Evolutionary conservation across 495 filamentous ascomycete genomes (phyloP), one percentile per base, ranked within the genome.

Genomic region (Penicillium turbatum): DNA sequence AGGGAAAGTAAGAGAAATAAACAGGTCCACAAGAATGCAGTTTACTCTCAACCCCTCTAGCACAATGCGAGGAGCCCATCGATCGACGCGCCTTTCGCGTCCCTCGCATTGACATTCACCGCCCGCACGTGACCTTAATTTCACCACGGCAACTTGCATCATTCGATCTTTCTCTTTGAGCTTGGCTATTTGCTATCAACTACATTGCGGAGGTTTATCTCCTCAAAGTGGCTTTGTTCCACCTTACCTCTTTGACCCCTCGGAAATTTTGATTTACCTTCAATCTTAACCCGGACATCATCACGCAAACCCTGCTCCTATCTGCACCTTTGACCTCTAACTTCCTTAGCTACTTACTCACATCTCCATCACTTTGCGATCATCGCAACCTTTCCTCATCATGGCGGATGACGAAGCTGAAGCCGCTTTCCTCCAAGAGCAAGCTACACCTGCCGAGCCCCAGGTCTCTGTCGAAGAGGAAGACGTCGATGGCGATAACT

Each of bases 351-450:
- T 47, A 19, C 38, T 7, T 41, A 19, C 32, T 42, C 53, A 36
- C 42, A 48, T 41, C 35, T 43, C 29, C 16, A 38, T 52, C 47
- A 50, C 36, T 44, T 30, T 27, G 42, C 40, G 24, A 30, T 39
- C 43, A 55, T 58, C 45, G 43, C 56, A 44, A 46, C 51, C 17
- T 48, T 42, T 27, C 1, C 55, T 59, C 48, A 55, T 52, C 65
- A 85, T 85, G 83, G 79, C 79, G 49, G 81, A 82, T 61, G 71
- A 79, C 56, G 80, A 83, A 58, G 75, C 80, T 47, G 82, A 86
- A 67, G 68, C 78, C 52, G 82, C 84, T 62, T 84, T 86, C 62
- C 75, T 74, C 49, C 77, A 82, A 62, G 79, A 75, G 58, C 75
- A 78, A 62, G 75, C 74, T 57, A 82, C 74, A 68, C 70, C 68